These are phyloP conservation scores for Xylaria sp. DNA, from an alignment of 2,329 filamentous ascomycete genomes.

Conservation along the genomic window DNA sequence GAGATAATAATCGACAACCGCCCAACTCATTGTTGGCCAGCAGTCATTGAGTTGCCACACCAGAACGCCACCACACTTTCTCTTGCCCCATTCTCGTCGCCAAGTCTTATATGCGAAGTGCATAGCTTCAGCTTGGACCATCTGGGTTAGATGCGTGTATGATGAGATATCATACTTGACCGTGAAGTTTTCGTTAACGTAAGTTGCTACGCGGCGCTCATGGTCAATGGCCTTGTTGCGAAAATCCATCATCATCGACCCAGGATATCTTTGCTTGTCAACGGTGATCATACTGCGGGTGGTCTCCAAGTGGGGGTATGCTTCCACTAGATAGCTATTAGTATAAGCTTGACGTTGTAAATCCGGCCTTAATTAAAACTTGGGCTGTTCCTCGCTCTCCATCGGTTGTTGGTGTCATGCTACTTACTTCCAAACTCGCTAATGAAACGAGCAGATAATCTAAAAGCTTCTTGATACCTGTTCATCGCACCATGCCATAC, in stretches of 20 bases:
- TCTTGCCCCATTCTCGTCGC: conserved; percentile 71
- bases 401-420: neutral
- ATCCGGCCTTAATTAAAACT: neutral
- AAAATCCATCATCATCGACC: conserved; percentile 79
- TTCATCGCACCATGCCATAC: conserved; percentile 82
- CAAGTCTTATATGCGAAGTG: conserved; percentile 63
- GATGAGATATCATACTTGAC: conserved; percentile 54
- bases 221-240: conserved; percentile 85
- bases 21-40: conserved; percentile 74
- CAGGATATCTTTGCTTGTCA: conserved; percentile 65
- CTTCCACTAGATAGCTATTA: conserved; percentile 63
- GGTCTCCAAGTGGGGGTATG: conserved; percentile 78
- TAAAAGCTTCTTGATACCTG: conserved; percentile 79
- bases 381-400: neutral
- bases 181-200: conserved; percentile 79
- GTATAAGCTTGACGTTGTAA: neutral
- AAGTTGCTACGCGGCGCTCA: conserved; percentile 77
- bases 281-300: conserved; percentile 71
- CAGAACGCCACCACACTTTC: conserved; percentile 70
- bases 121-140: conserved; percentile 64
- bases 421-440: conserved; percentile 75
- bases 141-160: conserved; percentile 66
- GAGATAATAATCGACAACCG: conserved; percentile 71
- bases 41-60: conserved; percentile 78
- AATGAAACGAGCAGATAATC: conserved; percentile 78